These are phyloP conservation scores for Psilocybe tampanensis DNA, from an alignment of 768 basidiomycete genomes.

Conservation along the genomic window DNA sequence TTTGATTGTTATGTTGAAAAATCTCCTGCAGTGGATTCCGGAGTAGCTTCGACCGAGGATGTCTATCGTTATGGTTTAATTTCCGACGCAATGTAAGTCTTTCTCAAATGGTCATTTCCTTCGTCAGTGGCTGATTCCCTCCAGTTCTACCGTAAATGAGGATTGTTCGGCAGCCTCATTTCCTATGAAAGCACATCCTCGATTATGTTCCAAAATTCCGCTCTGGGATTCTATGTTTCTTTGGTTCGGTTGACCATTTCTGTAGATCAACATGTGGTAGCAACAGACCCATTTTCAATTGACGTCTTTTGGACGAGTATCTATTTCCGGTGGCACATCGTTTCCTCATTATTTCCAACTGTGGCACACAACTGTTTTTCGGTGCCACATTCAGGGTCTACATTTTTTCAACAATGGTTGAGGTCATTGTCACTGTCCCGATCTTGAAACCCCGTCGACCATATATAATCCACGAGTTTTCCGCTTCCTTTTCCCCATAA, in stretches of 20 bases:
- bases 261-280: neutral
- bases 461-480: too few species aligned
- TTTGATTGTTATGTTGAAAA: slow-evolving; percentile 3
- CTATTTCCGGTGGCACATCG: too few species aligned
- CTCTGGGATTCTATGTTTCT: neutral
- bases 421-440: too few species aligned
- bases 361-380: too few species aligned
- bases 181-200: neutral
- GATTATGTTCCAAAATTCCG: too few species aligned
- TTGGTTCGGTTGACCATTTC: neutral
- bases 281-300: neutral
- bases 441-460: too few species aligned
- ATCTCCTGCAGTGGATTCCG: slow-evolving; percentile 76
- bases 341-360: too few species aligned
- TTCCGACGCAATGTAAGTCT: slow-evolving; percentile 89
- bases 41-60: slow-evolving; percentile 96
- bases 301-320: neutral
- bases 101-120: neutral
- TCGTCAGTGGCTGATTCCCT: slow-evolving; percentile 19
- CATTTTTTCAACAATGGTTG: too few species aligned
- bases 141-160: slow-evolving; percentile 83
- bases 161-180: neutral
- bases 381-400: too few species aligned
- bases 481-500: too few species aligned
- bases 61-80: slow-evolving; percentile 94